Evolutionary conservation across 371 early-diverging fungal species (phyloP), one percentile per base, ranked within the genome.

Genomic region (Furculomyces boomerangus): DNA sequence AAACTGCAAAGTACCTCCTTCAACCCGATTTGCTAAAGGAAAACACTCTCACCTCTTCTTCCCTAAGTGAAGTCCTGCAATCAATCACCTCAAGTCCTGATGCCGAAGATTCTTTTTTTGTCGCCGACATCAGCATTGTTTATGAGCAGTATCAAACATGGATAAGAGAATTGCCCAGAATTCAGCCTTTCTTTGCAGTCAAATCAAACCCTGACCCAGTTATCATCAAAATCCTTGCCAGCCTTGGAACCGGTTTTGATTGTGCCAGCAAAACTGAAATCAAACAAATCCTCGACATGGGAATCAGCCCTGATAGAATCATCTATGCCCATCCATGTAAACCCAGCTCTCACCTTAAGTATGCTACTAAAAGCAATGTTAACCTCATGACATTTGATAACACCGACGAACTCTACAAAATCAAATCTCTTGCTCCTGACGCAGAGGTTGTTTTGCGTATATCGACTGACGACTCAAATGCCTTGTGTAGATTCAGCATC

Each of bases 241-340:
- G 74, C 18, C 67, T 90, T 43, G 93, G 93, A 25, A 75, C 79
- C 32, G 91, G 92, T 18, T 95, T 97, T 63, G 98, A 97, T 72
- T 95, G 86, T 68, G 88, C 83, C n/a, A 81, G 81, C 72, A 77
- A 77, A 61, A 73, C 74, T 39, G 98, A 97, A 74, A 85, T 95
- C 48, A 79, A 88, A 58, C 75, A 77, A 50, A 84, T 86, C 41
- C 75, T 94, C 53, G 73, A 77, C 30, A 64, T 77, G 47, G 92
- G 92, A 53, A 86, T 82, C 1, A 77, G 78, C 39, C 75, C 93
- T 18, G 65, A 66, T 30, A 76, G 83, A 51, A 84, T 97, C 62
- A 93, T 97, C 64, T 97, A 90, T 59, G 98, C 98, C 57, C 93
- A 97, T 72, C 97, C 98, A 30, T 94, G 96, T 79, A 97, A 97